Evolutionary conservation across 2,329 filamentous ascomycete genomes (phyloP).

Genomic region (Aureobasidium namibiae): DNA sequence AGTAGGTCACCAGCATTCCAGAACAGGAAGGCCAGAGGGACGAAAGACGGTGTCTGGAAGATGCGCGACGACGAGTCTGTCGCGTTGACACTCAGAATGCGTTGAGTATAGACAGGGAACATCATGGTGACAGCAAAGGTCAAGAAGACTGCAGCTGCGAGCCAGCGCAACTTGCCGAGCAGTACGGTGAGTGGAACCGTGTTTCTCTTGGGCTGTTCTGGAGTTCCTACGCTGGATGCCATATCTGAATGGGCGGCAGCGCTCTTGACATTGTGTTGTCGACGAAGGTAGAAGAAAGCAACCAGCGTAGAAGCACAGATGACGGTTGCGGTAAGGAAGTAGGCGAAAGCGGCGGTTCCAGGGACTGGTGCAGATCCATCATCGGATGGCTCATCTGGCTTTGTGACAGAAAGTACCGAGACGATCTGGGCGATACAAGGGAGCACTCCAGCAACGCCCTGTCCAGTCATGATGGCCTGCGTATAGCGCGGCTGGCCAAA

Average conservation of each 20-base stretch:
- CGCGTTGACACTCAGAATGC: conserved; percentile 35
- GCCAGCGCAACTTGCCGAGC: conserved; percentile 69
- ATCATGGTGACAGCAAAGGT: conserved; percentile 86
- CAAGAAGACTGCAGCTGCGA: conserved; percentile 66
- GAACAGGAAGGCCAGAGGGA: conserved; percentile 80
- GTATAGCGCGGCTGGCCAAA: conserved; percentile 85
- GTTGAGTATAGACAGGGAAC: conserved; percentile 79
- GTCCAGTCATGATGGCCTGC: conserved; percentile 92
- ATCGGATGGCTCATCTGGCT: conserved; percentile 27
- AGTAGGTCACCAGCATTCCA: conserved; percentile 87
- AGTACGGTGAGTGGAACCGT: conserved; percentile 55
- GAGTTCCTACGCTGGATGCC: not conserved
- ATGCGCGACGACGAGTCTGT: conserved; percentile 44
- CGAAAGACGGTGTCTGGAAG: conserved; percentile 68
- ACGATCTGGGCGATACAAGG: conserved; percentile 81
- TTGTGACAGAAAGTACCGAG: conserved; percentile 59
- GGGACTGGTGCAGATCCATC: conserved; percentile 37
- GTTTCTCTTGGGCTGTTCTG: conserved; percentile 34
- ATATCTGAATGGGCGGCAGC: conserved; percentile 16
- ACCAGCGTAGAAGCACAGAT: conserved; percentile 64
- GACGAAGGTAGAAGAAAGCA: conserved; percentile 66
- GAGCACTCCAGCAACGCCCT: conserved; percentile 83
- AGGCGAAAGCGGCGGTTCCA: conserved; percentile 71
- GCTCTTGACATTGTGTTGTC: conserved; percentile 35
- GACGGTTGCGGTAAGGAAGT: conserved; percentile 79